These are phyloP conservation scores for Pascua guehoae DNA, from an alignment of 1,284 basidiomycete genomes.

Conservation along the genomic window DNA sequence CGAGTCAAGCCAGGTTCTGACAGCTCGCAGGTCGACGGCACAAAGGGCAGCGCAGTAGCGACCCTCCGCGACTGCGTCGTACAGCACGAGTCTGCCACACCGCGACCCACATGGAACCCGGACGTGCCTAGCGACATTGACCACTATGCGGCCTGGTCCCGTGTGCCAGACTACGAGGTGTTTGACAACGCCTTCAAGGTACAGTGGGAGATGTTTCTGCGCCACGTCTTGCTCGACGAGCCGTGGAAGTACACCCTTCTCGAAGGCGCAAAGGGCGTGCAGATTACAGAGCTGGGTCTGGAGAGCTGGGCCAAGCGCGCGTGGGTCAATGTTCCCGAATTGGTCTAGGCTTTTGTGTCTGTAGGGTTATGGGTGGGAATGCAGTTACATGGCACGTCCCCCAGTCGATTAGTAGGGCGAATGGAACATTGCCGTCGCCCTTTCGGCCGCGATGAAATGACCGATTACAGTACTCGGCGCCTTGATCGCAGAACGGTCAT, in stretches of 20 bases:
- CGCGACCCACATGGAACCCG: slow-evolving; percentile 23
- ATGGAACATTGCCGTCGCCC: no score
- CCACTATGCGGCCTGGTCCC: slow-evolving; percentile 17
- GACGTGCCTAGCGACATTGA: slow-evolving; percentile 20
- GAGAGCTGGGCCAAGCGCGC: slow-evolving; percentile 11
- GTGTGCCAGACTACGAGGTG: slow-evolving; percentile 16
- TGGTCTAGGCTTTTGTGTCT: no score
- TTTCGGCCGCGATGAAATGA: no score
- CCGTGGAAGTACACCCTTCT: slow-evolving; percentile 20
- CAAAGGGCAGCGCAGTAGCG: slow-evolving; percentile 12
- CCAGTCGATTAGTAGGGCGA: no score
- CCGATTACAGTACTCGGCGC: no score
- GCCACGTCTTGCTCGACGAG: slow-evolving; percentile 21
- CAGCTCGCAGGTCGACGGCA: no score
- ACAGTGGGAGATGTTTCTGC: slow-evolving; percentile 25
- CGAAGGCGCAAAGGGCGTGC: slow-evolving; percentile 21
- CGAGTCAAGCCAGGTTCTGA: no score
- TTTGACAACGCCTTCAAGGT: slow-evolving; percentile 25
- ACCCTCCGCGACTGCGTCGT: slow-evolving; percentile 21
- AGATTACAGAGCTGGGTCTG: slow-evolving; percentile 19
- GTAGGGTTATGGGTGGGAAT: no score
- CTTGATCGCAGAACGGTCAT: no score
- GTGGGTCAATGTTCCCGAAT: no score
- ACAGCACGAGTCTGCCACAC: slow-evolving; percentile 20
- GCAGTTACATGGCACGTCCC: no score